A percentile compares a stretch with the other conserved stretches of the same genome.
These are phyloP conservation scores for Helotiales sp. DNA, from an alignment of 2,329 filamentous ascomycete genomes.

Conservation along the genomic window DNA sequence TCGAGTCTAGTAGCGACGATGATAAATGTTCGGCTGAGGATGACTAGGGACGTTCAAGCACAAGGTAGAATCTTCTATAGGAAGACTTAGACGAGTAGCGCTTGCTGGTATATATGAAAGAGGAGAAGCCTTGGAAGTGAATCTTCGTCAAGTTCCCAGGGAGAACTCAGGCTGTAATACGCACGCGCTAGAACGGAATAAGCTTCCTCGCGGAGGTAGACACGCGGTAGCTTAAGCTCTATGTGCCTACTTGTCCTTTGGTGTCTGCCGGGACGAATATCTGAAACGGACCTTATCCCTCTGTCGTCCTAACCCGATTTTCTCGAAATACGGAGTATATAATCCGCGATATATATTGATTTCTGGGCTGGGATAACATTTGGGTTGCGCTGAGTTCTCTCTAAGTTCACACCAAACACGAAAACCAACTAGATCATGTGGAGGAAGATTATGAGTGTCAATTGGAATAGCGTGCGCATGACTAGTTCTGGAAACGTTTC, in stretches of 20 bases:
- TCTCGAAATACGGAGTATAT: too few relatives aligned
- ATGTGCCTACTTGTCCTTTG: constrained; percentile 35
- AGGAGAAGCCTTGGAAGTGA: constrained; percentile 27
- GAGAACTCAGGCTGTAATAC: constrained; percentile 28
- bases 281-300: constrained; percentile 9
- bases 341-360: too few relatives aligned
- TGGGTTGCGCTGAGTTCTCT: too few relatives aligned
- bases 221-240: constrained; percentile 18
- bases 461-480: too few relatives aligned
- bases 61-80: background rate
- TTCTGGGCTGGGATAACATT: too few relatives aligned
- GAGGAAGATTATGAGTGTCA: too few relatives aligned
- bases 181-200: constrained; percentile 27
- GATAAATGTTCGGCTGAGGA: background rate
- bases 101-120: constrained; percentile 4
- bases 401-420: too few relatives aligned
- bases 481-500: too few relatives aligned
- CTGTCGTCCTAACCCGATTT: too few relatives aligned
- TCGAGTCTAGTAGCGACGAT: background rate
- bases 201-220: constrained; percentile 10
- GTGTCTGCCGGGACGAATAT: constrained; percentile 22
- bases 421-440: too few relatives aligned
- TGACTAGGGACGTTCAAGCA: background rate
- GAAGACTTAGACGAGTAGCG: background rate
- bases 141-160: constrained; percentile 27